phyloP scores from a whole-genome alignment of 768 basidiomycete species.

The Sistotremastrum suecicum region DNA sequence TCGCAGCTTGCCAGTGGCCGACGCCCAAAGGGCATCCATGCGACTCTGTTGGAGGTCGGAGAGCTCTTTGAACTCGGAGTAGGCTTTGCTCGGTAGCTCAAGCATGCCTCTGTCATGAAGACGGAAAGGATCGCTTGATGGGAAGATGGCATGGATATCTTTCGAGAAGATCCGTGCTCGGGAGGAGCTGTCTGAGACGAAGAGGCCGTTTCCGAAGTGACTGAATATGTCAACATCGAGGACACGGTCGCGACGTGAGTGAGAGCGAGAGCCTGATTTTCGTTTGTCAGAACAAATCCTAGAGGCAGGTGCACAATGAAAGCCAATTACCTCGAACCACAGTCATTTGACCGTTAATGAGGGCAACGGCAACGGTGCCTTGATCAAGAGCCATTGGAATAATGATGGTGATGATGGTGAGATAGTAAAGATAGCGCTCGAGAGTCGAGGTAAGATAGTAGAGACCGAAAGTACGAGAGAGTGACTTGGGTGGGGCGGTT shows the following conservation, averaged over 20 bases:
- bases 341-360: slow-evolving; percentile 55
- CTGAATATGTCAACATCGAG: slow-evolving; percentile 53
- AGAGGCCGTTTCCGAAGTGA: slow-evolving; percentile 51
- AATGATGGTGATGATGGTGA: background rate
- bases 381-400: slow-evolving; percentile 7
- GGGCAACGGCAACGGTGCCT: slow-evolving; percentile 51
- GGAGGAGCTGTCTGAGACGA: slow-evolving; percentile 45
- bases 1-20: slow-evolving; percentile 22
- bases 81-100: slow-evolving; percentile 47
- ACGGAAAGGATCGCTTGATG: slow-evolving; percentile 20
- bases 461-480: too few relatives aligned
- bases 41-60: slow-evolving; percentile 37
- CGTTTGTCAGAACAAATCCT: slow-evolving; percentile 3
- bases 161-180: slow-evolving; percentile 45
- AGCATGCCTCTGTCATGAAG: slow-evolving; percentile 35
- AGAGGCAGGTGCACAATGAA: background rate
- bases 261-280: slow-evolving; percentile 37
- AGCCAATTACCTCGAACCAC: slow-evolving; percentile 45
- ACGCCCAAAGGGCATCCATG: slow-evolving; percentile 45
- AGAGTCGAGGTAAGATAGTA: too few relatives aligned
- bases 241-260: slow-evolving; percentile 39
- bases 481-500: too few relatives aligned
- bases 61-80: slow-evolving; percentile 41
- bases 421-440: background rate
- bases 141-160: slow-evolving; percentile 48